Percentiles rank a stretch among this genome's conserved stretches.
phyloP scores from a whole-genome alignment of 2,329 filamentous ascomycete species.

The Gyromitra esculenta region DNA sequence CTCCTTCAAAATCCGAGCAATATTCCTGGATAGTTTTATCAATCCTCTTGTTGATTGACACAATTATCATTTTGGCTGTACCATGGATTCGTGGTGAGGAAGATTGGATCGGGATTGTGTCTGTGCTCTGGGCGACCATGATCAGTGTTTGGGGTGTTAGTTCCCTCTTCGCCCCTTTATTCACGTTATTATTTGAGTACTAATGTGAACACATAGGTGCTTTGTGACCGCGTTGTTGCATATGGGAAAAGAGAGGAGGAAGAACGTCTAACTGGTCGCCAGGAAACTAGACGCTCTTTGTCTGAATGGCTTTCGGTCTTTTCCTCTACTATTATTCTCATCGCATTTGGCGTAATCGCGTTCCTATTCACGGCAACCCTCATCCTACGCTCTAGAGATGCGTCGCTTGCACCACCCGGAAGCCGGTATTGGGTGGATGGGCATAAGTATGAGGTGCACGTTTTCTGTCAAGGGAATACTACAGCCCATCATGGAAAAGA shows the following conservation, averaged over 20 bases:
- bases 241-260: slow-evolving; percentile 96
- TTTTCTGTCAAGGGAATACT: slow-evolving; percentile 71
- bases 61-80: slow-evolving; percentile 81
- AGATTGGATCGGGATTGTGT: slow-evolving; percentile 83
- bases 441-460: slow-evolving; percentile 83
- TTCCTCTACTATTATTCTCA: slow-evolving; percentile 75
- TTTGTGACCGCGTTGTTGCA: slow-evolving; percentile 81
- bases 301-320: slow-evolving; percentile 86
- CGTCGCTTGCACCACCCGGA: slow-evolving; percentile 77
- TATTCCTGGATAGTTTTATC: slow-evolving; percentile 76
- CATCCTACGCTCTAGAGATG: slow-evolving; percentile 80
- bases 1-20: slow-evolving; percentile 81
- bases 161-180: slow-evolving; percentile 10
- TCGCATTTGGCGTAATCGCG: slow-evolving; percentile 73
- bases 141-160: slow-evolving; percentile 70
- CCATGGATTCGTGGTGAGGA: slow-evolving; percentile 71
- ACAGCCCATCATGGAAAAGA: slow-evolving; percentile 67
- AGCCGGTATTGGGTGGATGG: slow-evolving; percentile 81
- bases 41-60: slow-evolving; percentile 74
- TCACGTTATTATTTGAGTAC: background rate
- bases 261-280: slow-evolving; percentile 86
- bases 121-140: slow-evolving; percentile 81
- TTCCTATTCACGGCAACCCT: slow-evolving; percentile 78
- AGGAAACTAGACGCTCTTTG: slow-evolving; percentile 83
- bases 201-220: slow-evolving; percentile 60